Percentiles rank a stretch among this genome's conserved stretches.
Conservation (phyloP, 805 yeast genomes). For the Candida methanosorbosa region DNA sequence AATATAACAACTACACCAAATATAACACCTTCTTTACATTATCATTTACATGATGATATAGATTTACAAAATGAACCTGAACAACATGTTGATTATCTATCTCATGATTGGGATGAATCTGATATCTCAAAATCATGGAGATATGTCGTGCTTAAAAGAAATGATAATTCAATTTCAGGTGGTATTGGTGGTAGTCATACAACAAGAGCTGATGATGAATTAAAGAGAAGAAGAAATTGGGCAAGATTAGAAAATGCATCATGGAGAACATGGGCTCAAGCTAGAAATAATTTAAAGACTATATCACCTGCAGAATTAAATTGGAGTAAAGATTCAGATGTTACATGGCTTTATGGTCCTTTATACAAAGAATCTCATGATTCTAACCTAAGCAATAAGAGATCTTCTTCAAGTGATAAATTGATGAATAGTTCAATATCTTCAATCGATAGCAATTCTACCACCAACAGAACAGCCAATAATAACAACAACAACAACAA, state of each 20-base stretch:
- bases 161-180: slow-evolving; percentile 30
- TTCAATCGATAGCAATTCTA: not conserved
- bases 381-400: slow-evolving; percentile 3
- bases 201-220: slow-evolving; percentile 33
- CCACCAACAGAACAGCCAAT: not conserved
- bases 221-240: slow-evolving; percentile 30
- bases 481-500: slow-evolving; percentile 1
- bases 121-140: slow-evolving; percentile 96
- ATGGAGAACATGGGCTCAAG: slow-evolving; percentile 97
- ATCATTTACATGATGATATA: slow-evolving; percentile 71
- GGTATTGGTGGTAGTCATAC: not conserved
- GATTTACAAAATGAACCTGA: slow-evolving; percentile 76
- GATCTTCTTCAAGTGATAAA: slow-evolving; percentile 2
- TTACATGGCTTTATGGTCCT: slow-evolving; percentile 98
- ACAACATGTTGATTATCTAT: slow-evolving; percentile 87
- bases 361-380: slow-evolving; percentile 16
- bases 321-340: slow-evolving; percentile 96
- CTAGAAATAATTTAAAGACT: slow-evolving; percentile 61
- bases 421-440: not conserved
- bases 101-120: slow-evolving; percentile 92
- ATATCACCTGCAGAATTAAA: slow-evolving; percentile 87
- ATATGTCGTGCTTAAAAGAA: slow-evolving; percentile 74
- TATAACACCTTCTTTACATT: slow-evolving; percentile 2
- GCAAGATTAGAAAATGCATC: slow-evolving; percentile 79
- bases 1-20: slow-evolving; percentile 8